Evolutionary conservation across 176 grass and related monocot genomes (phyloP), one percentile per base, ranked within the genome.

Genomic region (Puya raimondii): DNA sequence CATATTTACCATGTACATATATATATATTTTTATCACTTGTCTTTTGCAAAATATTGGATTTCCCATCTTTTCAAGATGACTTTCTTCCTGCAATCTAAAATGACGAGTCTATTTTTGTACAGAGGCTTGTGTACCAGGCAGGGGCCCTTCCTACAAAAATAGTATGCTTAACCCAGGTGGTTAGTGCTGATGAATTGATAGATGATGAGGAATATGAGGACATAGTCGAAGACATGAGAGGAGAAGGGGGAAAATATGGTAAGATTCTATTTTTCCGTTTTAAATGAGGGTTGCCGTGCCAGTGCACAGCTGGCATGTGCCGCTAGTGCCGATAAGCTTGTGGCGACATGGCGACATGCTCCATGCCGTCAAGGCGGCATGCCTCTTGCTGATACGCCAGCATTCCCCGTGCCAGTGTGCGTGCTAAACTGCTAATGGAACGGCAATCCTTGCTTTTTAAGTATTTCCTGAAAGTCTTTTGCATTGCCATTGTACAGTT

Each of bases 171-270:
- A 53, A 97, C 82, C 33, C 89, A 92, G 74, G 94, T 97, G 20
- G 82, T 90, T 63, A 77, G 59, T 27, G 49, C 80, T 63, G 94
- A 92, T 79, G 94, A 97, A 64, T 65, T 97, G 67, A 88, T 76
- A 67, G 94, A 97, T n/a, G 94, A 97, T 17, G 94, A 90, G 58
- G 94, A 92, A 66, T 92, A 92, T 2, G 86, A 78, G 72, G 94
- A 90, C 68, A 97, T 97, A 79, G 50, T 97, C 69, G 89, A 97
- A 67, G 94, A 97, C 79, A 97, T 97, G 94, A 90, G 82, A 80
- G 87, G 83, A 66, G 94, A 97, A 88, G 89, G 86, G 1, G 77
- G 74, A 76, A 90, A 84, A 92, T 97, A 97, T 68, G 94, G 94
- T 88, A 90, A 77, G 48, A 18, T 77, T 65, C 23, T 2, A 15